A percentile compares a stretch with the other conserved stretches of the same genome.
These are phyloP conservation scores for Leucoagaricus sp. DNA, from an alignment of 1,284 basidiomycete species.

Conservation along the genomic window DNA sequence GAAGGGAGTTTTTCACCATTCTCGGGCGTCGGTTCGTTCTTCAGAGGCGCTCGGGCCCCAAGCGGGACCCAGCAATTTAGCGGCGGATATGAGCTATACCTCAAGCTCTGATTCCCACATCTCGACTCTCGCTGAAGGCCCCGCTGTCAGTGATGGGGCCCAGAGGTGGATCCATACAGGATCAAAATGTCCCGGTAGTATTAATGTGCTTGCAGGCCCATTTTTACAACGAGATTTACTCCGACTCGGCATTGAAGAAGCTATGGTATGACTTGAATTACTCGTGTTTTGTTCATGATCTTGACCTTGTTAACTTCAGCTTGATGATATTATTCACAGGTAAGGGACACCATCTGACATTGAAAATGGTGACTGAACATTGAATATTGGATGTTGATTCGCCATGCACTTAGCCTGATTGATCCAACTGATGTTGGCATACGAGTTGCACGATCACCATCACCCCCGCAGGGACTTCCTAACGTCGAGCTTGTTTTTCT, in stretches of 20 bases:
- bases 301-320: not conserved
- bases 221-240: not conserved
- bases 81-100: not conserved
- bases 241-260: constrained; percentile 26
- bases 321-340: constrained; percentile 7
- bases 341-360: not conserved
- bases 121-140: not conserved
- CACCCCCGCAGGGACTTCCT: constrained; percentile 2
- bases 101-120: not conserved
- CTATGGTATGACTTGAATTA: constrained; percentile 32
- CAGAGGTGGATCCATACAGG: constrained; percentile 2
- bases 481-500: constrained; percentile 44
- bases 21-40: not conserved
- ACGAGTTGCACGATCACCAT: constrained; percentile 31
- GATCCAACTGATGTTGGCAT: constrained; percentile 1
- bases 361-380: not conserved
- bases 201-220: constrained; percentile 2
- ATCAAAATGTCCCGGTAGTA: not conserved
- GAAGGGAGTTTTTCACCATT: not conserved
- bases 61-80: not conserved
- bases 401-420: constrained; percentile 1
- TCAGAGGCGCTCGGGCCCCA: not conserved
- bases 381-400: not conserved
- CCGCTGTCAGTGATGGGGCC: not conserved
- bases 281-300: constrained; percentile 20